Conservation (phyloP, 2,329 filamentous ascomycete species). For the Ustulina deusta region DNA sequence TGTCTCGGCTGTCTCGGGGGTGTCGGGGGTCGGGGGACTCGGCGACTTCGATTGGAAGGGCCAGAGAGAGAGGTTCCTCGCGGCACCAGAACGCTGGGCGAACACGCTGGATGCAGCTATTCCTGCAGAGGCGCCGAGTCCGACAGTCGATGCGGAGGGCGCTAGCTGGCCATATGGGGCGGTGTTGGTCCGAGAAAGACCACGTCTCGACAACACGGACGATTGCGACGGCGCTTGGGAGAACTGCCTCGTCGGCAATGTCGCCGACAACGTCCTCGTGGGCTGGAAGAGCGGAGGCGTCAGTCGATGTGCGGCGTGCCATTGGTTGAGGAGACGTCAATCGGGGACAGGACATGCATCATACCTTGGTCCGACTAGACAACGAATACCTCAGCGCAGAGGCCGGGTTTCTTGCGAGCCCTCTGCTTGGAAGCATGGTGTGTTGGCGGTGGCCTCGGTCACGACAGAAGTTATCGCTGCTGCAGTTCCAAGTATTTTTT, state of each 20-base stretch:
- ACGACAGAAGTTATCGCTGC: conserved; percentile 3
- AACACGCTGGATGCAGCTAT: conserved; percentile 45
- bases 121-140: conserved; percentile 27
- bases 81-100: conserved; percentile 47
- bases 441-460: conserved; percentile 10
- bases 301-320: no score
- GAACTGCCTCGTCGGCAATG: conserved; percentile 42
- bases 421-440: conserved; percentile 67
- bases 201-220: conserved; percentile 40
- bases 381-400: conserved; percentile 54
- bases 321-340: conserved; percentile 1
- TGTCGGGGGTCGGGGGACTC: conserved; percentile 26
- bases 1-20: conserved; percentile 36
- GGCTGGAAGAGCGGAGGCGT: conserved; percentile 39
- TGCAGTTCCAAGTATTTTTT: no score
- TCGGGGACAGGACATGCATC: conserved; percentile 19
- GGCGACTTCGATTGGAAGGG: conserved; percentile 46
- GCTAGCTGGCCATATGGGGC: conserved; percentile 36
- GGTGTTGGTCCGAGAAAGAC: conserved; percentile 40
- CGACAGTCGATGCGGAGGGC: conserved; percentile 11
- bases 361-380: conserved; percentile 49
- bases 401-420: conserved; percentile 61
- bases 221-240: conserved; percentile 43
- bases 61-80: conserved; percentile 51
- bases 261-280: conserved; percentile 36